These are phyloP conservation scores for Venturia asperata DNA, from an alignment of 2,329 filamentous ascomycete genomes.

Conservation along the genomic window DNA sequence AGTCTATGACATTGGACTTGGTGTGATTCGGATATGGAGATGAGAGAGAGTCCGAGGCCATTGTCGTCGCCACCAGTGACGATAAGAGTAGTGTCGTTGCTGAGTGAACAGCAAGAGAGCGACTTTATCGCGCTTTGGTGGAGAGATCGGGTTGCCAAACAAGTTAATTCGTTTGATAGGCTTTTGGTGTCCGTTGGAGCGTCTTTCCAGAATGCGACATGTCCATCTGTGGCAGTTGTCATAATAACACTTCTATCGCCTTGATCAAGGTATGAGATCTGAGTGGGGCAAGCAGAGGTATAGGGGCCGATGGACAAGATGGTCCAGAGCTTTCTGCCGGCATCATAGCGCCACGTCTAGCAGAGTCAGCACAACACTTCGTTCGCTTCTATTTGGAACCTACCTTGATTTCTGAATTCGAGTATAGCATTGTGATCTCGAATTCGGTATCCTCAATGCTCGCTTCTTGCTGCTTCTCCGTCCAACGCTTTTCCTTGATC, in stretches of 20 bases:
- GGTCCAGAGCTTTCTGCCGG: constrained; percentile 19
- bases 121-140: constrained; percentile 79
- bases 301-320: constrained; percentile 37
- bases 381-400: background rate
- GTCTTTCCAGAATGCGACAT: constrained; percentile 55
- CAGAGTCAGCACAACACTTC: constrained; percentile 21
- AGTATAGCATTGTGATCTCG: constrained; percentile 66
- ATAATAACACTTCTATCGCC: constrained; percentile 39
- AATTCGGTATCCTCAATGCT: constrained; percentile 33
- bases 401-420: constrained; percentile 68
- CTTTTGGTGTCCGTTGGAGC: background rate
- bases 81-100: constrained; percentile 42
- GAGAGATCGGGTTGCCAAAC: constrained; percentile 24
- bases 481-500: constrained; percentile 31
- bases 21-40: background rate
- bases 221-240: constrained; percentile 76
- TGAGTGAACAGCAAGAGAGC: constrained; percentile 32
- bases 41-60: constrained; percentile 55
- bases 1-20: constrained; percentile 25
- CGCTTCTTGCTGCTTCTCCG: constrained; percentile 22
- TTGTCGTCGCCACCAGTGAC: constrained; percentile 86
- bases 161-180: constrained; percentile 14
- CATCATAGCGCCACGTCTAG: constrained; percentile 41
- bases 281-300: constrained; percentile 60
- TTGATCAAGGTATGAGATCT: constrained; percentile 39